Percentiles rank a stretch among this genome's conserved stretches.
Evolutionary conservation across 371 early-diverging fungal species (phyloP).

Genomic region (Mucor plumbeus): DNA sequence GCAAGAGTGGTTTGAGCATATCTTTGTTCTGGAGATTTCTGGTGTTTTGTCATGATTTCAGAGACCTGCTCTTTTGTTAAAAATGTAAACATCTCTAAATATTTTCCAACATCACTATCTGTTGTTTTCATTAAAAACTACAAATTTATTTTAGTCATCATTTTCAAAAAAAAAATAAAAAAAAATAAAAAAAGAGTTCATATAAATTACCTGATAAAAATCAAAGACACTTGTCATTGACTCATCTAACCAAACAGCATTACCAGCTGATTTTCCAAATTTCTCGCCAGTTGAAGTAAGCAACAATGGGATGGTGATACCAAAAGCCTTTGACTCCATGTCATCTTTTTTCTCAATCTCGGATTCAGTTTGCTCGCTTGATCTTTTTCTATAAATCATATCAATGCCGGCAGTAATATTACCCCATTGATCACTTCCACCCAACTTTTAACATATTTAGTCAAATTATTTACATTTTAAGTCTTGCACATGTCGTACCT

Average conservation of each 20-base stretch:
- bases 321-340: slow-evolving; percentile 62
- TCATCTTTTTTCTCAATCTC: slow-evolving; percentile 24
- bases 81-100: slow-evolving; percentile 84
- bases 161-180: not conserved
- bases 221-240: slow-evolving; percentile 82
- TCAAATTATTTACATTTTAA: not conserved
- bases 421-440: slow-evolving; percentile 98
- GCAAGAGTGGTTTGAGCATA: slow-evolving; percentile 81
- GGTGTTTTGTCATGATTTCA: slow-evolving; percentile 67
- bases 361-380: slow-evolving; percentile 11
- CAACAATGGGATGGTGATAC: slow-evolving; percentile 89
- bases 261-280: slow-evolving; percentile 96
- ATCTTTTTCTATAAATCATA: slow-evolving; percentile 72
- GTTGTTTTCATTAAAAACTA: slow-evolving; percentile 75
- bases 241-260: slow-evolving; percentile 93
- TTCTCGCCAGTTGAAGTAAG: slow-evolving; percentile 90
- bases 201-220: slow-evolving; percentile 80
- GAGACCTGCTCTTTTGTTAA: slow-evolving; percentile 64
- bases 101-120: slow-evolving; percentile 80
- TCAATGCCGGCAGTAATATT: slow-evolving; percentile 96
- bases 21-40: slow-evolving; percentile 65
- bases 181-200: no score
- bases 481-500: slow-evolving; percentile 44
- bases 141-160: no score
- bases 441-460: slow-evolving; percentile 59